These are phyloP conservation scores for Xylaria intraflava DNA, from an alignment of 495 filamentous ascomycete species.

Conservation along the genomic window DNA sequence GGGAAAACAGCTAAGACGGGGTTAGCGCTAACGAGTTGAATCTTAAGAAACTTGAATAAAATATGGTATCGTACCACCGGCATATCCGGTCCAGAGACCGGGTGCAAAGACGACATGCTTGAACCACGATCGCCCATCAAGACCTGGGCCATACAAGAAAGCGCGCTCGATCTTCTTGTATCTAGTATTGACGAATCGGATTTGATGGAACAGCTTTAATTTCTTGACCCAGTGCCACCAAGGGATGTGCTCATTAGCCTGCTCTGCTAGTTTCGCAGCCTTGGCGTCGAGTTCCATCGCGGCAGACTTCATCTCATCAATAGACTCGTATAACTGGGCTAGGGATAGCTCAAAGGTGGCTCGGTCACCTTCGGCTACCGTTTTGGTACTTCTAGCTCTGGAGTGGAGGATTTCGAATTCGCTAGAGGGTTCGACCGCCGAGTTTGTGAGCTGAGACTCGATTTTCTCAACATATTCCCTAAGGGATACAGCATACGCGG, in stretches of 20 bases:
- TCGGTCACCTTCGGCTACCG: conserved; percentile 46
- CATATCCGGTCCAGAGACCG: conserved; percentile 81
- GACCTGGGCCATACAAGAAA: conserved; percentile 69
- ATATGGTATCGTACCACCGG: conserved; percentile 32
- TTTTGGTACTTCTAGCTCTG: conserved; percentile 36
- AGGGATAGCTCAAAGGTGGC: conserved; percentile 46
- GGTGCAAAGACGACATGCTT: conserved; percentile 92
- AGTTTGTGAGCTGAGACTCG: conserved; percentile 50
- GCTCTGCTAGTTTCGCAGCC: conserved; percentile 57
- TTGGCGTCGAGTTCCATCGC: conserved; percentile 52
- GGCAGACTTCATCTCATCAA: conserved; percentile 49
- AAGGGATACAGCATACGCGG: conserved; percentile 63
- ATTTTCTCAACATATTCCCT: conserved; percentile 59
- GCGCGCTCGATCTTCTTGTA: conserved; percentile 76
- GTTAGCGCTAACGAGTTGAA: conserved; percentile 9
- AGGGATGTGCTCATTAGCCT: conserved; percentile 61
- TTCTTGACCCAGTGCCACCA: conserved; percentile 77
- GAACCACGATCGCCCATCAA: conserved; percentile 83
- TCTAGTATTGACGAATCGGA: conserved; percentile 58
- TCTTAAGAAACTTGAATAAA: not conserved
- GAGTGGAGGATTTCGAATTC: conserved; percentile 44
- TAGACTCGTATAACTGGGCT: conserved; percentile 37
- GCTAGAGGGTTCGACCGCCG: conserved; percentile 34
- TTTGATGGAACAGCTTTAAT: conserved; percentile 53
- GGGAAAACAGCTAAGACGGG: conserved; percentile 59